These are phyloP conservation scores for Exophiala lecanii-corni DNA, from an alignment of 2,329 filamentous ascomycete genomes.

Conservation along the genomic window DNA sequence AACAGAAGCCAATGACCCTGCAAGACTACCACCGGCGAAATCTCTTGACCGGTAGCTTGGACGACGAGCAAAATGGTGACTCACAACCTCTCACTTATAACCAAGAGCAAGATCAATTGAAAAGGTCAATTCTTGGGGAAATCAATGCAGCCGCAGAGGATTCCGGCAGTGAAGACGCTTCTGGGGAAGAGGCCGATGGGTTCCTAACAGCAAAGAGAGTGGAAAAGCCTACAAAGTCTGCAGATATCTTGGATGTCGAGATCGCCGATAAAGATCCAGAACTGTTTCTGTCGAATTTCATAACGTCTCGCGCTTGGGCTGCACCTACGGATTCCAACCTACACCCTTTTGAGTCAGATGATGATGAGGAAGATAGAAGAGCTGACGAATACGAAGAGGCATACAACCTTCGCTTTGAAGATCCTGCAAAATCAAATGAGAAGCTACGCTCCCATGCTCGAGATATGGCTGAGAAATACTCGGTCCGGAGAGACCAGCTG, in stretches of 20 bases:
- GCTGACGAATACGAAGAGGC: constrained; percentile 88
- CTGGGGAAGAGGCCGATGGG: constrained; percentile 60
- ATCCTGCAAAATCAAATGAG: constrained; percentile 83
- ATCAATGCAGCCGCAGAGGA: constrained; percentile 62
- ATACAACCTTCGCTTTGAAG: constrained; percentile 94
- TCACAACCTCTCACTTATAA: constrained; percentile 64
- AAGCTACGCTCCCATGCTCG: constrained; percentile 82
- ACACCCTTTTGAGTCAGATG: constrained; percentile 86
- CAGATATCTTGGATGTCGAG: constrained; percentile 62
- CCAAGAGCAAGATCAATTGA: constrained; percentile 81
- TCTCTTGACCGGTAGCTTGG: constrained; percentile 66
- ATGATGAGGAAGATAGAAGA: constrained; percentile 67
- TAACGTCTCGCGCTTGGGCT: constrained; percentile 88
- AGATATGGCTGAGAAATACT: constrained; percentile 75
- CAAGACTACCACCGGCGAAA: constrained; percentile 90
- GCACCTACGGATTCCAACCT: constrained; percentile 58
- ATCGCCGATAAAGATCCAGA: constrained; percentile 86
- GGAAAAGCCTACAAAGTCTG: constrained; percentile 33
- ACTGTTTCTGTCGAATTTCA: constrained; percentile 88
- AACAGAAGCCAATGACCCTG: constrained; percentile 79
- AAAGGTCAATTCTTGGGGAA: constrained; percentile 70
- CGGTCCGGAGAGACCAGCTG: constrained; percentile 78
- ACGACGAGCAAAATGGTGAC: constrained; percentile 49
- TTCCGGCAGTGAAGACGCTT: constrained; percentile 38
- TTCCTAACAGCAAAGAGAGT: constrained; percentile 71